These are phyloP conservation scores for Suillus clintonianus DNA, from an alignment of 768 basidiomycete genomes.

Conservation along the genomic window DNA sequence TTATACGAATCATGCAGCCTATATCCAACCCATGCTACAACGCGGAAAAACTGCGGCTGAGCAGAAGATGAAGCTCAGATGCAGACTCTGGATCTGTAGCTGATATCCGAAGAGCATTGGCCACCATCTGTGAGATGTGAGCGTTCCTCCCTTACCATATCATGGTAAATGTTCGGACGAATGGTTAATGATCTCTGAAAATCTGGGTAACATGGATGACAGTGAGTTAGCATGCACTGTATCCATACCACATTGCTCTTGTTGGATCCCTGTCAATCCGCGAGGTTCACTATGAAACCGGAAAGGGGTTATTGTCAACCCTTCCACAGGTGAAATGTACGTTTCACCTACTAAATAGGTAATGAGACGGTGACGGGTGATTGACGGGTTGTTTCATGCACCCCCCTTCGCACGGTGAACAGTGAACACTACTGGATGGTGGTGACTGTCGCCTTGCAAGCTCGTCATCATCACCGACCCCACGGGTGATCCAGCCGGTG, in stretches of 20 bases:
- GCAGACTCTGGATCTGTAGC: background rate
- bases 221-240: too few relatives aligned
- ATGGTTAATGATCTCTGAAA: too few relatives aligned
- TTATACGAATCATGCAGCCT: conserved; percentile 28
- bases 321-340: background rate
- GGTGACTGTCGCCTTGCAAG: too few relatives aligned
- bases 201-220: too few relatives aligned
- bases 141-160: background rate
- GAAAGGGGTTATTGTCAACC: background rate
- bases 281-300: background rate
- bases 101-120: background rate
- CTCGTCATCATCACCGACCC: too few relatives aligned
- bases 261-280: too few relatives aligned
- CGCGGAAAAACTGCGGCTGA: conserved; percentile 41
- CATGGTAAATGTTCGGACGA: too few relatives aligned
- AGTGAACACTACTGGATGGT: too few relatives aligned
- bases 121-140: background rate
- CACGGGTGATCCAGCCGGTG: too few relatives aligned
- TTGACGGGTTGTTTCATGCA: too few relatives aligned
- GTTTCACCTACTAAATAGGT: background rate
- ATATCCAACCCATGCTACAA: conserved; percentile 52
- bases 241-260: too few relatives aligned
- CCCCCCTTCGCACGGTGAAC: too few relatives aligned
- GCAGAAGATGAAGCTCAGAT: background rate
- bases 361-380: background rate